A percentile compares a stretch with the other conserved stretches of the same genome.
These are phyloP conservation scores for Graphilbum sp. DNA, from an alignment of 2,329 filamentous ascomycete genomes.

Conservation along the genomic window DNA sequence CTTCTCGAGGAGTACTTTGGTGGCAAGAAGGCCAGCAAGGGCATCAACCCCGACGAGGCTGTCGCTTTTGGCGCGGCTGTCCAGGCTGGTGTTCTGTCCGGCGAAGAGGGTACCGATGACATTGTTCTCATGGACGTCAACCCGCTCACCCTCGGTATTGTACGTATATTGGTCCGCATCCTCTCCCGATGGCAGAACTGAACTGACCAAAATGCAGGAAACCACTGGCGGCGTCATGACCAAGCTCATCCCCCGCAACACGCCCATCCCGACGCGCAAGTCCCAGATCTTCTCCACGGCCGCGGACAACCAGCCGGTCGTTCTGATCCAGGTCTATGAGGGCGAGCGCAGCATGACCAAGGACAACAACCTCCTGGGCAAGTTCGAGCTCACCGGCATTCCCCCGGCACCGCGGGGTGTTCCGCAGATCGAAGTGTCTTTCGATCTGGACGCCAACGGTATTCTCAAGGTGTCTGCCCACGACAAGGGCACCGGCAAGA, in stretches of 20 bases:
- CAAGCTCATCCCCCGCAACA: slow-evolving; percentile 89
- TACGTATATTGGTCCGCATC: not conserved
- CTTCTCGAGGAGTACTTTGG: slow-evolving; percentile 92
- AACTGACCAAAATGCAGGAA: slow-evolving; percentile 28
- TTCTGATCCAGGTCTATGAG: slow-evolving; percentile 90
- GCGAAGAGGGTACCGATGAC: slow-evolving; percentile 64
- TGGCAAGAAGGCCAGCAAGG: slow-evolving; percentile 97
- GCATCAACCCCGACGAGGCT: slow-evolving; percentile 98
- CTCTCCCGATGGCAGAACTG: not conserved
- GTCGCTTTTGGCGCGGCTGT: slow-evolving; percentile 96
- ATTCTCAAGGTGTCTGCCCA: slow-evolving; percentile 91
- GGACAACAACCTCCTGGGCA: slow-evolving; percentile 93
- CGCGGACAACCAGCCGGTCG: slow-evolving; percentile 89
- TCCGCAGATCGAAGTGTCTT: slow-evolving; percentile 95
- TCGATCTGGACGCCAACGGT: slow-evolving; percentile 96
- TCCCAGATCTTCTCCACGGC: slow-evolving; percentile 96
- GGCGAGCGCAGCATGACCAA: slow-evolving; percentile 89
- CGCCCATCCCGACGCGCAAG: slow-evolving; percentile 88
- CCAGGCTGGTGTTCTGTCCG: slow-evolving; percentile 87
- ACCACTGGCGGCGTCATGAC: slow-evolving; percentile 97
- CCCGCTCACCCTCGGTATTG: slow-evolving; percentile 83
- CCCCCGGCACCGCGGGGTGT: slow-evolving; percentile 89
- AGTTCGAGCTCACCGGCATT: slow-evolving; percentile 95
- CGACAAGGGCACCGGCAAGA: slow-evolving; percentile 97
- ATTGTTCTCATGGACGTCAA: slow-evolving; percentile 95